phyloP scores from a whole-genome alignment of 2,329 filamentous ascomycete species.

The Calonectria pteridis region DNA sequence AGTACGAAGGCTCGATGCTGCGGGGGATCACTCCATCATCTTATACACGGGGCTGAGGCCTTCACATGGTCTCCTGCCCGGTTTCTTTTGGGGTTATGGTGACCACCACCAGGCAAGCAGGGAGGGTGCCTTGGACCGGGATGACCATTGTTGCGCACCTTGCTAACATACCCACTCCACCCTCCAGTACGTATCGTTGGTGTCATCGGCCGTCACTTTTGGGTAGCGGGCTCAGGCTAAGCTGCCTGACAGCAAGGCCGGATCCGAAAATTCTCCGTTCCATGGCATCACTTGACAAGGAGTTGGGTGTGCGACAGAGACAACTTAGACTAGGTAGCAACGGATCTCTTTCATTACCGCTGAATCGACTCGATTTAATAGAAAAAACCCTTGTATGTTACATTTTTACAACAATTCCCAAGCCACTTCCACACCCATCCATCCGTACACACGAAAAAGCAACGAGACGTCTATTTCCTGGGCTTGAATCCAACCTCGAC shows the following conservation, averaged over 20 bases:
- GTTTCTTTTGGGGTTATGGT: conserved; percentile 43
- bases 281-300: background rate
- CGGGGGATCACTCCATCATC: conserved; percentile 37
- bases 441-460: conserved; percentile 20
- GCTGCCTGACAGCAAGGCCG: background rate
- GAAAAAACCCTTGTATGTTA: conserved; percentile 38
- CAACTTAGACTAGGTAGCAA: conserved; percentile 3
- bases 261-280: background rate
- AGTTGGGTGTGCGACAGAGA: conserved; percentile 2
- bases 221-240: conserved; percentile 8
- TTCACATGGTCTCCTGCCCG: conserved; percentile 42
- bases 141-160: conserved; percentile 36
- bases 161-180: conserved; percentile 36
- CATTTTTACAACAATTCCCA: conserved; percentile 41
- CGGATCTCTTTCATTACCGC: conserved; percentile 13
- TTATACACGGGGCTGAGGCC: conserved; percentile 37
- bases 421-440: conserved; percentile 28
- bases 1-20: background rate
- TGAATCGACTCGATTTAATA: conserved; percentile 22
- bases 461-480: conserved; percentile 51
- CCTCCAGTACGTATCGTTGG: conserved; percentile 15
- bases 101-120: conserved; percentile 37
- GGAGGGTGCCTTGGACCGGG: conserved; percentile 36
- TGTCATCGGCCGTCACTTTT: conserved; percentile 4
- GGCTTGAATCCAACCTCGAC: conserved; percentile 83